Conservation (phyloP, 2,329 filamentous ascomycete species). For the Sclerotinia nivalis region DNA sequence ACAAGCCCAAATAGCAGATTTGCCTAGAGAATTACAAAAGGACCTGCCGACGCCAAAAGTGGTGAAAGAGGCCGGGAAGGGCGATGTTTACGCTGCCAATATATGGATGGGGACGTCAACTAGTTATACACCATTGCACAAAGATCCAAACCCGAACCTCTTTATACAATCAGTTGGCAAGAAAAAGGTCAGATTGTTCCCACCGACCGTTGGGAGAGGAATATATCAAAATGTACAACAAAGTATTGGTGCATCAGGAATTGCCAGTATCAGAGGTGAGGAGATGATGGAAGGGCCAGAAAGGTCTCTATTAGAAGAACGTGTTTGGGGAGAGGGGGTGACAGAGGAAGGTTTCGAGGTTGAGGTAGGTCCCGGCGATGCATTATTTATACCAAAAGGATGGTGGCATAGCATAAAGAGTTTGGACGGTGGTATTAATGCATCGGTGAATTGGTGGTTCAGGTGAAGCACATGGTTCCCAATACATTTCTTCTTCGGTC, state of each 20-base stretch:
- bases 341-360: conserved; percentile 42
- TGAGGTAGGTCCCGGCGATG: conserved; percentile 64
- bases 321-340: conserved; percentile 61
- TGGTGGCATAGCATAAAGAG: conserved; percentile 88
- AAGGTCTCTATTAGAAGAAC: conserved; percentile 62
- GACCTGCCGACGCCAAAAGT: conserved; percentile 70
- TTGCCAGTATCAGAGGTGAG: conserved; percentile 59
- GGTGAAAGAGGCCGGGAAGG: conserved; percentile 64
- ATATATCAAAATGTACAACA: conserved; percentile 60
- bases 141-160: conserved; percentile 91
- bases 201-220: conserved; percentile 60
- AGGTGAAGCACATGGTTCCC: conserved; percentile 26
- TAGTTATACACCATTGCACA: conserved; percentile 87
- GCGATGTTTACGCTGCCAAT: conserved; percentile 83
- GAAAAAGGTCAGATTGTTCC: conserved; percentile 73
- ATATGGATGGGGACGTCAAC: conserved; percentile 87
- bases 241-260: conserved; percentile 43
- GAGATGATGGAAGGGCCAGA: conserved; percentile 92
- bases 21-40: conserved; percentile 61
- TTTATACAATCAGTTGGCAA: conserved; percentile 78
- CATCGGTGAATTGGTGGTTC: conserved; percentile 59
- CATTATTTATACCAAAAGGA: conserved; percentile 74
- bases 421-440: conserved; percentile 47
- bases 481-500: neutral
- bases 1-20: conserved; percentile 69